Conservation (phyloP, 2,329 filamentous ascomycete species). For the Incumbomyces delicatus region DNA sequence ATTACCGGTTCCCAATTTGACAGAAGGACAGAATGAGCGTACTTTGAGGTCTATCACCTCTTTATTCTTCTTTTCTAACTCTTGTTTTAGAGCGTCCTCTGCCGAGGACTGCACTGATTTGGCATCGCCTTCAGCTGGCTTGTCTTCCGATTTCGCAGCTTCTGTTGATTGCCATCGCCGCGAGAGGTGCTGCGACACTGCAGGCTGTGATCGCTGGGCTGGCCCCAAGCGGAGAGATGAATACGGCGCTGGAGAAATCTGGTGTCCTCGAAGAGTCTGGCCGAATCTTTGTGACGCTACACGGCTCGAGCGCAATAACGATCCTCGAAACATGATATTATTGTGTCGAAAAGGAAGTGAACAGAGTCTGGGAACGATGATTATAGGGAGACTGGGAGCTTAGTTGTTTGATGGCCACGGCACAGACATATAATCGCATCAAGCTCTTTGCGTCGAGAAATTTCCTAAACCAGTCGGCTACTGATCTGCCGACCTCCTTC, state of each 20-base stretch:
- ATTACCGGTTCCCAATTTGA: background rate
- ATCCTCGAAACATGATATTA: slow-evolving; percentile 32
- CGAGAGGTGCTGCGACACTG: slow-evolving; percentile 26
- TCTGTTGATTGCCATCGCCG: slow-evolving; percentile 37
- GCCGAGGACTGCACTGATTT: slow-evolving; percentile 36
- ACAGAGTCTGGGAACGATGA: background rate
- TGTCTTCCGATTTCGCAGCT: slow-evolving; percentile 25
- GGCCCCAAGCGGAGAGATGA: slow-evolving; percentile 12
- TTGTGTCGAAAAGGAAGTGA: background rate
- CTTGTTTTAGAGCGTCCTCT: slow-evolving; percentile 48
- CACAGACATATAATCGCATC: slow-evolving; percentile 5
- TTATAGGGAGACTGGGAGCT: background rate
- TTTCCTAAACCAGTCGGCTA: slow-evolving; percentile 5
- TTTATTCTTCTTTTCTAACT: slow-evolving; percentile 62
- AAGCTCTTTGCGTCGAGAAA: slow-evolving; percentile 7
- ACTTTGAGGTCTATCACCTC: slow-evolving; percentile 82
- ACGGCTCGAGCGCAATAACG: slow-evolving; percentile 32
- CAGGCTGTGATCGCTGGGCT: slow-evolving; percentile 21
- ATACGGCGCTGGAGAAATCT: slow-evolving; percentile 12
- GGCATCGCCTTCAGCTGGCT: slow-evolving; percentile 33
- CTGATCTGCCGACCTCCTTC: background rate
- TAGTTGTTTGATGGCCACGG: slow-evolving; percentile 4
- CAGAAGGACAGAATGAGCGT: slow-evolving; percentile 17
- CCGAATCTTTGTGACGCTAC: slow-evolving; percentile 21
- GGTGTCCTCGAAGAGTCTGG: slow-evolving; percentile 5